These are phyloP conservation scores for Ceratocystis destructans DNA, from an alignment of 2,329 filamentous ascomycete genomes.

Conservation along the genomic window DNA sequence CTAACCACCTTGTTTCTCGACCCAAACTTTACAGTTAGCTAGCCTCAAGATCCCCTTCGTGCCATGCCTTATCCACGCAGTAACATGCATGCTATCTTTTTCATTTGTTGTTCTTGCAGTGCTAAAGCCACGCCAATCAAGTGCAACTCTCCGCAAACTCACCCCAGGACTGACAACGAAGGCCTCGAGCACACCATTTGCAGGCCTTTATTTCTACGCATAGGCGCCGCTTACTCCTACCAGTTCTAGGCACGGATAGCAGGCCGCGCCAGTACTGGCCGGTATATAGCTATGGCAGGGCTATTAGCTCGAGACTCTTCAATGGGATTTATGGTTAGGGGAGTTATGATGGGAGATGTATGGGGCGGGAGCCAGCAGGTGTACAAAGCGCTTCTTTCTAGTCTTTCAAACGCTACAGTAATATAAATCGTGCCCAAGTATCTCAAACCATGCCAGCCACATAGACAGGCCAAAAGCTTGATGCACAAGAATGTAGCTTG, in stretches of 20 bases:
- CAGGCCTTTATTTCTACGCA: conserved; percentile 28
- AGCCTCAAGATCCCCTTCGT: background rate
- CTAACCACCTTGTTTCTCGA: background rate
- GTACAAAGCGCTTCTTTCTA: conserved; percentile 12
- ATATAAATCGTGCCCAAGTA: background rate
- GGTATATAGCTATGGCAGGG: conserved; percentile 19
- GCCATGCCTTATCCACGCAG: background rate
- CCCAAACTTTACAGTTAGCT: background rate
- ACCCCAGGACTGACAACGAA: conserved; percentile 20
- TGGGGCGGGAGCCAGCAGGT: background rate
- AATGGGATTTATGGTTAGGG: conserved; percentile 14
- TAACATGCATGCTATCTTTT: background rate
- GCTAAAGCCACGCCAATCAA: conserved; percentile 23
- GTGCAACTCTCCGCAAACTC: conserved; percentile 23
- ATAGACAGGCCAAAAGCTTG: background rate
- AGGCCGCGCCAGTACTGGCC: conserved; percentile 23
- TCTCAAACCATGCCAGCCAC: background rate
- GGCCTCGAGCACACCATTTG: conserved; percentile 13
- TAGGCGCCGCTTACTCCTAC: conserved; percentile 25
- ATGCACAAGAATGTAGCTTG: background rate
- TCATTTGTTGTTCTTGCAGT: conserved; percentile 19
- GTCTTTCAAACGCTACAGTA: background rate
- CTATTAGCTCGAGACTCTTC: conserved; percentile 23
- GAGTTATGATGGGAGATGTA: background rate
- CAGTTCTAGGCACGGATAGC: conserved; percentile 26